A percentile compares a stretch with the other conserved stretches of the same genome.
Conservation (phyloP, 1,284 basidiomycete genomes). For the Sphagnurus paluster region DNA sequence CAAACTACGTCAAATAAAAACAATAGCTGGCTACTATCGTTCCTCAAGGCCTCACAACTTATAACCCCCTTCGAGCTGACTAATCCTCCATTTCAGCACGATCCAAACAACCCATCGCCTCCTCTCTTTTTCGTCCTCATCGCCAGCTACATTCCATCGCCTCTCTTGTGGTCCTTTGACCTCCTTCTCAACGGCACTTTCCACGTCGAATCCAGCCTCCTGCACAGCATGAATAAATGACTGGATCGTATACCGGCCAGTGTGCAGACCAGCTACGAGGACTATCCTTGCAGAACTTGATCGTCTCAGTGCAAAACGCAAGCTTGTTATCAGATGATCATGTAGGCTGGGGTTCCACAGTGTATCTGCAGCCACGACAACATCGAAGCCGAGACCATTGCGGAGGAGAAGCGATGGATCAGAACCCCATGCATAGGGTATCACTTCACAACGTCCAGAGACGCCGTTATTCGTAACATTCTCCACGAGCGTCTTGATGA, state of each 20-base stretch:
- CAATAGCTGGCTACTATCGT: too few relatives aligned
- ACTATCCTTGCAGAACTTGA: constrained; percentile 48
- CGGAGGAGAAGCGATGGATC: constrained; percentile 38
- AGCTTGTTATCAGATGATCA: constrained; percentile 48
- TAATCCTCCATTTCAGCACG: constrained; percentile 48
- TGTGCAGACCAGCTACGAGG: constrained; percentile 71
- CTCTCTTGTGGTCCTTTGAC: constrained; percentile 38
- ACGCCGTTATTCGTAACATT: constrained; percentile 57
- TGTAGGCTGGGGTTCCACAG: constrained; percentile 71
- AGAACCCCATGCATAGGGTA: constrained; percentile 66
- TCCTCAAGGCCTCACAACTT: neutral
- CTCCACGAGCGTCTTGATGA: constrained; percentile 56
- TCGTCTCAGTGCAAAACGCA: constrained; percentile 47
- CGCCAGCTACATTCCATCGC: constrained; percentile 52
- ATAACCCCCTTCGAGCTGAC: constrained; percentile 1
- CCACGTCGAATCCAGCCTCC: constrained; percentile 44
- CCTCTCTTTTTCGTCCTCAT: constrained; percentile 63
- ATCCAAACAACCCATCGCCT: constrained; percentile 73
- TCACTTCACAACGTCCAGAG: constrained; percentile 42
- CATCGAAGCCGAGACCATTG: constrained; percentile 48
- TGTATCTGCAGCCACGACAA: constrained; percentile 72
- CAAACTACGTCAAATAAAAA: too few relatives aligned
- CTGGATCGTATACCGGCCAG: constrained; percentile 68
- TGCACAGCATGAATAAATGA: constrained; percentile 49
- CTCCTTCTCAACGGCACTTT: constrained; percentile 50